Evolutionary conservation across 2,329 filamentous ascomycete species (phyloP), one percentile per base, ranked within the genome.

Genomic region (Aspergillus latus): DNA sequence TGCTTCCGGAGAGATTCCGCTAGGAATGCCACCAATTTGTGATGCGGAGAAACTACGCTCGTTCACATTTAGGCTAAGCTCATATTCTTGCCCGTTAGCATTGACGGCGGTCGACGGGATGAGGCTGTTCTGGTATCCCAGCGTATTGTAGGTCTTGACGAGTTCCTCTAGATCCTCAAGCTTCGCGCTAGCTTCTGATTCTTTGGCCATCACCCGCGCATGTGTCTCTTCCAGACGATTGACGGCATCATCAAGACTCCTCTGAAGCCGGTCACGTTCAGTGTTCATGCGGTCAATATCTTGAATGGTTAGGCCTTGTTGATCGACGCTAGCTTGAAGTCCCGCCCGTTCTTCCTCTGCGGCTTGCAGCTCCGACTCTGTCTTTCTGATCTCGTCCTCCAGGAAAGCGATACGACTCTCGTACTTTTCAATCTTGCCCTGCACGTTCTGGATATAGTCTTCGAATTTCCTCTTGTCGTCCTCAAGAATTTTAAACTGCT

Each of bases 201-300:
- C 95, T 66, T 90, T 94, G 64, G 96, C 92, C 15, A 87, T 83
- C 1, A 94, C 88, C 63, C 85, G 88, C 62, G 84, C 88, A 77
- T 95, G 95, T 7, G 88, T 84, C 60, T 97, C 94, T 56, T 97
- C 92, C 0, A 97, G 80, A 51, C 90, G 84, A 53, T 84, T 81
- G 5, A 85, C 82, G 0, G 90, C 89, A 2, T 87, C 84, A 65
- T 96, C 91, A 44, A 96, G 88, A 42, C 88, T 89, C 66, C 88
- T 92, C 62, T 96, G 90, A n/a, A 99, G 82, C 46, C 94, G 87
- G 68, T 99, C 94, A 52, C 92, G 87, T 73, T 99, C 94, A 36
- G 90, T 88, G 65, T 92, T 96, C 93, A 99, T 97, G 73, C 94
- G 91, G 81, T 99, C 94, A 70, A 99, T 97, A 82, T 99, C 94